Evolutionary conservation across 345 rosid genomes (phyloP).

Genomic region (Xanthoceras sorbifolium): DNA sequence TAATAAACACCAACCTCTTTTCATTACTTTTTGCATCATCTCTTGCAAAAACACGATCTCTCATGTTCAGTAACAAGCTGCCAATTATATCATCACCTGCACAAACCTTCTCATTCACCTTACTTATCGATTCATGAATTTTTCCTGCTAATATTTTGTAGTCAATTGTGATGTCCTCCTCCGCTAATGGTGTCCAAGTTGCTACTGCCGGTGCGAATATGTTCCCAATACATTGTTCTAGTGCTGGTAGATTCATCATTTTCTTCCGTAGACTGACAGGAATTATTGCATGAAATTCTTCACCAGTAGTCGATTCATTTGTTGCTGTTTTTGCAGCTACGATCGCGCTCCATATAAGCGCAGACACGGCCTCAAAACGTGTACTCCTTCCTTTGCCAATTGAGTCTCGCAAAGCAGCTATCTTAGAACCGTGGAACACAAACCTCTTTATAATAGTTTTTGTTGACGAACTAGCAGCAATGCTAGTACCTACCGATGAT

Average conservation of each 20-base stretch:
- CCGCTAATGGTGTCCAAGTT: background rate
- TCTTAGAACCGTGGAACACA: slow-evolving; percentile 17
- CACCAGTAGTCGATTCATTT: too few species aligned
- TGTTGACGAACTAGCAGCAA: background rate
- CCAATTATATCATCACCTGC: too few species aligned
- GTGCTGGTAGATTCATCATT: slow-evolving; percentile 30
- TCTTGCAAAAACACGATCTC: background rate
- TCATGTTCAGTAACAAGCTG: background rate
- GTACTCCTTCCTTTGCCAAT: slow-evolving; percentile 10
- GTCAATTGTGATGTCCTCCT: too few species aligned
- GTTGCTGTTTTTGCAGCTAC: background rate
- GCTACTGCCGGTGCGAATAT: slow-evolving; percentile 16
- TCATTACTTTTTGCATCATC: background rate
- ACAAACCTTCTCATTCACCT: too few species aligned
- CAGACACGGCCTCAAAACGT: too few species aligned
- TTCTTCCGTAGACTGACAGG: slow-evolving; percentile 14
- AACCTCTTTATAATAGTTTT: slow-evolving; percentile 18
- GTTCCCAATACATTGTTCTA: slow-evolving; percentile 25
- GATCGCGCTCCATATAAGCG: slow-evolving; percentile 24
- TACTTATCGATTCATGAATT: too few species aligned
- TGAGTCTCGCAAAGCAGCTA: slow-evolving; percentile 15
- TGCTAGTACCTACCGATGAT: too few species aligned
- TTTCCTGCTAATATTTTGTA: too few species aligned
- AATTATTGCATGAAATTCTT: too few species aligned
- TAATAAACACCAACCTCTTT: slow-evolving; percentile 1